Percentiles rank a stretch among this genome's conserved stretches.
Evolutionary conservation across 352 stramenopile genomes (phyloP).

Genomic region (Phytophthora sp.): DNA sequence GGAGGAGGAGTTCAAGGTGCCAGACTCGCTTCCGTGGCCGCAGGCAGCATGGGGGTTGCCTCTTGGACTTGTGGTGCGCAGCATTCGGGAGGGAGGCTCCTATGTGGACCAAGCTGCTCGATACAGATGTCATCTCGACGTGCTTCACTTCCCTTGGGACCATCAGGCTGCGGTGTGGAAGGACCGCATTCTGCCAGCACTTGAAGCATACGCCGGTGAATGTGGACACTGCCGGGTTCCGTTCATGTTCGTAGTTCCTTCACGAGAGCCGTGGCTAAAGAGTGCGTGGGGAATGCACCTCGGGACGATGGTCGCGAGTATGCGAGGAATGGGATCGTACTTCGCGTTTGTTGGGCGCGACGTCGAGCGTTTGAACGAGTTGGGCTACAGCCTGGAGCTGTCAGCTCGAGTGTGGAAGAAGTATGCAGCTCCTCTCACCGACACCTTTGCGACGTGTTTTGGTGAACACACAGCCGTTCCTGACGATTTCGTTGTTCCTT

Average conservation of each 20-base stretch:
- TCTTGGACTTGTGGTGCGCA: constrained; percentile 43
- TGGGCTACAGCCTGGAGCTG: constrained; percentile 42
- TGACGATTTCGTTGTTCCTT: constrained; percentile 89
- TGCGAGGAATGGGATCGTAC: constrained; percentile 34
- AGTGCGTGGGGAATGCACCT: constrained; percentile 32
- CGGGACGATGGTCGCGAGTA: constrained; percentile 1
- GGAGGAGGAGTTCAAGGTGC: constrained; percentile 32
- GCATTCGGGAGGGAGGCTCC: constrained; percentile 20
- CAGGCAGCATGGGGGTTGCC: constrained; percentile 30
- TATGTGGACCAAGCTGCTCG: not conserved
- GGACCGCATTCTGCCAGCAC: constrained; percentile 39
- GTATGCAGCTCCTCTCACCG: not conserved
- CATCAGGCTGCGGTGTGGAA: constrained; percentile 38
- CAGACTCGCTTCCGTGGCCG: constrained; percentile 34
- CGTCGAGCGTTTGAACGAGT: not conserved
- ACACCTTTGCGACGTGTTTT: not conserved
- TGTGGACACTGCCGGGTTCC: constrained; percentile 31
- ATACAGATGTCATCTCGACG: not conserved
- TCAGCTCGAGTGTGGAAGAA: not conserved
- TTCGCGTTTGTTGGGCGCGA: constrained; percentile 40
- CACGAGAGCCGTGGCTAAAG: constrained; percentile 32
- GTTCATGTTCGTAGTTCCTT: constrained; percentile 44
- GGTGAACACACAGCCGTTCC: constrained; percentile 9
- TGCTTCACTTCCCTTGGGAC: constrained; percentile 45
- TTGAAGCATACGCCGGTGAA: constrained; percentile 40